Percentiles rank a stretch among this genome's conserved stretches.
phyloP scores from a whole-genome alignment of 495 filamentous ascomycete genomes.

The Trichoderma asperelloides region DNA sequence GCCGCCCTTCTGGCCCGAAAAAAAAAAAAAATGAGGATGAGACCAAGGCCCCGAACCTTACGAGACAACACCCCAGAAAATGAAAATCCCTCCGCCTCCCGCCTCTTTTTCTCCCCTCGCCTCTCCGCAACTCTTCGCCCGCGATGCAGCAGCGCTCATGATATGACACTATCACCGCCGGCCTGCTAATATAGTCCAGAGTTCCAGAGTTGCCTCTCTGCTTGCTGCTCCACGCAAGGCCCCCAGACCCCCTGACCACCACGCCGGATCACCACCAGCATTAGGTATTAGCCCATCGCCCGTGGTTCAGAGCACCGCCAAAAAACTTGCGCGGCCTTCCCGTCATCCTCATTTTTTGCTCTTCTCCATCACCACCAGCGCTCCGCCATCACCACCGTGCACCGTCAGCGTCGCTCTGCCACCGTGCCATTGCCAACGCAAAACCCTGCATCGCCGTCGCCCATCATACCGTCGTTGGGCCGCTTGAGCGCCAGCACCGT shows the following conservation, averaged over 20 bases:
- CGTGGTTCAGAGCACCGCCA: conserved; percentile 3
- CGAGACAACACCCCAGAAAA: conserved; percentile 26
- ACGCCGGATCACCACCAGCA: conserved; percentile 8
- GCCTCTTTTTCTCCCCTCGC: conserved; percentile 12
- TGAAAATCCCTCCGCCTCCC: conserved; percentile 22
- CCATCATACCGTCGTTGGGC: conserved; percentile 6
- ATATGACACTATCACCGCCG: conserved; percentile 16
- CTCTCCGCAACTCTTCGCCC: conserved; percentile 13
- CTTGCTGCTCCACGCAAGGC: conserved; percentile 7
- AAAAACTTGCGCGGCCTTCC: conserved; percentile 3
- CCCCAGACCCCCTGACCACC: conserved; percentile 8
- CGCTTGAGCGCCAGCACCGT: conserved; percentile 10
- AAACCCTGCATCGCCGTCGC: conserved; percentile 16
- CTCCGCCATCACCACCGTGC: conserved; percentile 2
- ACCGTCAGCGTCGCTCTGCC: conserved; percentile 8
- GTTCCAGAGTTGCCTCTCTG: background rate
- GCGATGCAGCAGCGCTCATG: conserved; percentile 6
- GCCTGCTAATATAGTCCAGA: conserved; percentile 8
- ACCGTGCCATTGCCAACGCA: conserved; percentile 22
- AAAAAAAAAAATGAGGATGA: conserved; percentile 16
- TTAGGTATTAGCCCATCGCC: conserved; percentile 7
- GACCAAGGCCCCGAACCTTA: conserved; percentile 27
- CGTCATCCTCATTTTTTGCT: background rate
- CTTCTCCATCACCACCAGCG: conserved; percentile 16
- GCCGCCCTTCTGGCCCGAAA: conserved; percentile 17